Percentiles rank a stretch among this genome's conserved stretches.
Evolutionary conservation across 768 basidiomycete species (phyloP).

Genomic region (Suillus bovinus): DNA sequence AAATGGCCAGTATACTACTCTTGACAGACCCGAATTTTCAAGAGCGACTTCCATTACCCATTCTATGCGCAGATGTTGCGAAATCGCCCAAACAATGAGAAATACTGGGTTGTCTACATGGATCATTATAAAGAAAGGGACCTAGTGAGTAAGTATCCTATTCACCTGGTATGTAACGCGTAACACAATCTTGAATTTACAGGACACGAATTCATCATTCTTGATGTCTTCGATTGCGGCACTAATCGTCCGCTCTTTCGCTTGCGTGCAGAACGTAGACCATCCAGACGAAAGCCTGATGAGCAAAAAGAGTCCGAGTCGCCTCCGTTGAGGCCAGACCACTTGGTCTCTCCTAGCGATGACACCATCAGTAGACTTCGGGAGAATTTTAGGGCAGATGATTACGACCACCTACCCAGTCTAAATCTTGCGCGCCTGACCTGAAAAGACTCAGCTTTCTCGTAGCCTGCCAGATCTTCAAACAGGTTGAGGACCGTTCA

Average conservation of each 20-base stretch:
- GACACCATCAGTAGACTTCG: constrained; percentile 6
- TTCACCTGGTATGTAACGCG: neutral
- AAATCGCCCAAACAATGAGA: neutral
- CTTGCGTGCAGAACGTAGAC: constrained; percentile 9
- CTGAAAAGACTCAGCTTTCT: constrained; percentile 6
- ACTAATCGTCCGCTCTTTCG: neutral
- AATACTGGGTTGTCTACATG: constrained; percentile 7
- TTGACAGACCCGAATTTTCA: neutral
- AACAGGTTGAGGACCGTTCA: neutral
- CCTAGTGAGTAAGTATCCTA: constrained; percentile 6
- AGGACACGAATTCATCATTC: constrained; percentile 13
- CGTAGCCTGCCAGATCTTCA: constrained; percentile 3
- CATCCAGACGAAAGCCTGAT: constrained; percentile 6
- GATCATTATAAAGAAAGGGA: constrained; percentile 7
- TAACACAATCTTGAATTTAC: neutral
- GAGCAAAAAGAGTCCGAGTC: neutral
- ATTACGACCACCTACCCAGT: constrained; percentile 9
- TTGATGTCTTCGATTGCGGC: constrained; percentile 5
- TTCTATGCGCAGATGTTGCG: neutral
- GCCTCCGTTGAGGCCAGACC: neutral
- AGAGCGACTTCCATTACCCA: neutral
- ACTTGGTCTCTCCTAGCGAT: constrained; percentile 1
- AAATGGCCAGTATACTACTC: neutral
- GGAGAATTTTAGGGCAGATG: neutral
- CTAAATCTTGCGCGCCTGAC: neutral